Base-by-base conservation (phyloP, 2,329 filamentous ascomycete genomes). In the Byssoonygena ceratinophila region DNA sequence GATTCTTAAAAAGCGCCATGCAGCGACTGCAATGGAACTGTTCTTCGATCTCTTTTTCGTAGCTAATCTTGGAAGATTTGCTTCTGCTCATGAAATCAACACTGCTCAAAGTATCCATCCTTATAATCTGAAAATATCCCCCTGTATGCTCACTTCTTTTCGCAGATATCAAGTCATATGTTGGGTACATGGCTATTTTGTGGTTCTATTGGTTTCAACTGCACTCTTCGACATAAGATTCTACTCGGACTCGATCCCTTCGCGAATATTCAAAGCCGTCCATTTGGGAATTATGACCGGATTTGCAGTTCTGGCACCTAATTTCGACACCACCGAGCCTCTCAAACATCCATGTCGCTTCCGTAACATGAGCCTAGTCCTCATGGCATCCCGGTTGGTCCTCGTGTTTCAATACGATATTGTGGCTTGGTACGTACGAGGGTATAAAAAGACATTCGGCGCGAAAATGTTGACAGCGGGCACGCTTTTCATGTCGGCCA, bases 141-240 rank as follows among this genome's bases (percentile, higher is more conserved):
- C 14, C 7, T 34, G 2, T 14, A 48, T 48, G 11, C 36, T 39
- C 25, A 49, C 20, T 22, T 20, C 4, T 22, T 29, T 16, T 18
- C 20, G 40, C 48, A 73, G 69, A 65, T 48, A 54, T 74, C 12
- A 64, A 64, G 45, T 67, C 73, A 32, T 76, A 79, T 60, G 68
- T 78, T 49, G 69, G 77, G 39, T 79, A 77, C 62, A 74, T 81
- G 60, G 66, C 76, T 20, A 70, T 84, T 16, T 68, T 84, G 4
- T 85, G 81, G 82, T 77, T 82, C 54, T 83, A 79, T n/a, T 85
- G 82, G 82, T 74, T 83, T 32, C 72, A 82, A 76, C 80, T 22
- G 75, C 76, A 6, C 67, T 84, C 1, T 83, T 81, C 63, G 82
- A 85, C 64, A 76, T 84, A 32, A 79, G 82, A 0, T 85, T 83